A percentile compares a stretch with the other conserved stretches of the same genome.
phyloP scores from a whole-genome alignment of 805 yeast species.

The Saccharomycopsis sp. region DNA sequence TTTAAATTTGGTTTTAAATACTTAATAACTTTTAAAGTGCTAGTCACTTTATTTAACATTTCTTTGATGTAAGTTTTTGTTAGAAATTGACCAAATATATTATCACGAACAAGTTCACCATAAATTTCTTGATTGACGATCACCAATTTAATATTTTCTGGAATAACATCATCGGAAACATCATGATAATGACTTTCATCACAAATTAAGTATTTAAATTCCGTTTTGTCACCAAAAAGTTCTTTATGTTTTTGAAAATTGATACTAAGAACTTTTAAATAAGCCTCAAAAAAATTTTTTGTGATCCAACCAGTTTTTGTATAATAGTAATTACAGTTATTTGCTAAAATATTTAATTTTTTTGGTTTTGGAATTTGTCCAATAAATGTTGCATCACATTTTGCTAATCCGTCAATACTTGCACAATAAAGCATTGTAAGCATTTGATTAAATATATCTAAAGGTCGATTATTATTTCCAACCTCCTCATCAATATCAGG shows the following conservation, averaged over 20 bases:
- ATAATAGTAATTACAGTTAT: conserved; percentile 5
- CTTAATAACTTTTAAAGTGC: neutral
- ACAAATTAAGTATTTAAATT: neutral
- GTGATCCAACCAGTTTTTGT: conserved; percentile 6
- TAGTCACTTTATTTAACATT: neutral
- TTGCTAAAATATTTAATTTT: neutral
- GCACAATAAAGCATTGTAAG: conserved; percentile 6
- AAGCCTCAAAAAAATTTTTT: neutral
- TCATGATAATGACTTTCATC: conserved; percentile 4
- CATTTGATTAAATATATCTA: no score
- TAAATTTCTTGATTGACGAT: neutral
- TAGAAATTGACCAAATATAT: neutral
- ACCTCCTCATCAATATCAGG: neutral
- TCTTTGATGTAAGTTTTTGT: neutral
- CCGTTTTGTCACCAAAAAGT: neutral
- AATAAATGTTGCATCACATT: conserved; percentile 4
- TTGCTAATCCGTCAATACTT: conserved; percentile 1
- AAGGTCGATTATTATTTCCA: neutral
- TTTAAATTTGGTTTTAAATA: neutral
- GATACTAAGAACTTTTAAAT: neutral
- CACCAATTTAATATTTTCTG: conserved; percentile 2
- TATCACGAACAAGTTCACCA: neutral
- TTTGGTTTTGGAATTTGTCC: conserved; percentile 1
- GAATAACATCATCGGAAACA: conserved; percentile 6
- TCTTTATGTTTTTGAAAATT: conserved; percentile 1